A percentile compares a stretch with the other conserved stretches of the same genome.
These are phyloP conservation scores for Auriscalpium vulgare DNA, from an alignment of 768 basidiomycete species.

Conservation along the genomic window DNA sequence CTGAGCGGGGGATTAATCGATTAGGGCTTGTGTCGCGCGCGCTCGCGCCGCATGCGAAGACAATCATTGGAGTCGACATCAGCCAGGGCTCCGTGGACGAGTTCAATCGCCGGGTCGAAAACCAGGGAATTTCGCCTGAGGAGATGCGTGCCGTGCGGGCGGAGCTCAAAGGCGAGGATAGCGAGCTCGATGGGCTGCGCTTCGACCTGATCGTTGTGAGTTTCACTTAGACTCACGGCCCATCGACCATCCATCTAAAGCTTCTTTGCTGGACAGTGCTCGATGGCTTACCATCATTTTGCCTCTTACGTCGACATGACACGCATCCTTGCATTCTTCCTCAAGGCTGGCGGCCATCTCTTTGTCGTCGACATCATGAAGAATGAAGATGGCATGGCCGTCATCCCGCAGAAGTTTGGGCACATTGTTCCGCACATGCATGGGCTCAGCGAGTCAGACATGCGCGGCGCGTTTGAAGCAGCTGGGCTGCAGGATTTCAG, in stretches of 20 bases:
- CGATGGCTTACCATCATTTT: conserved; percentile 56
- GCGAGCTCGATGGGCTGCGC: conserved; percentile 42
- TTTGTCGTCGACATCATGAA: conserved; percentile 50
- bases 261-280: conserved; percentile 36
- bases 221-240: conserved; percentile 3
- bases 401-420: conserved; percentile 24
- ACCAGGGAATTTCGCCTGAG: conserved; percentile 55
- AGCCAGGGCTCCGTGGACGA: conserved; percentile 61
- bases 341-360: conserved; percentile 55
- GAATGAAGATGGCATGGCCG: conserved; percentile 21
- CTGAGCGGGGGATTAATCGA: too few species aligned
- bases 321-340: conserved; percentile 41
- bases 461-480: conserved; percentile 41
- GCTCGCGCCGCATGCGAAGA: conserved; percentile 51
- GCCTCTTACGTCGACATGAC: conserved; percentile 42
- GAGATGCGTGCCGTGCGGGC: conserved; percentile 59
- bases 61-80: conserved; percentile 67
- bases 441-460: conserved; percentile 44
- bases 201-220: conserved; percentile 71
- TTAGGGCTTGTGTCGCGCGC: conserved; percentile 60
- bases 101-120: conserved; percentile 47
- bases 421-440: conserved; percentile 44
- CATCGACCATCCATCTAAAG: neutral
- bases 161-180: conserved; percentile 39
- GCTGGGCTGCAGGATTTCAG: conserved; percentile 43